phyloP scores from a whole-genome alignment of 2,329 filamentous ascomycete genomes.

The Colletotrichum tofieldiae region DNA sequence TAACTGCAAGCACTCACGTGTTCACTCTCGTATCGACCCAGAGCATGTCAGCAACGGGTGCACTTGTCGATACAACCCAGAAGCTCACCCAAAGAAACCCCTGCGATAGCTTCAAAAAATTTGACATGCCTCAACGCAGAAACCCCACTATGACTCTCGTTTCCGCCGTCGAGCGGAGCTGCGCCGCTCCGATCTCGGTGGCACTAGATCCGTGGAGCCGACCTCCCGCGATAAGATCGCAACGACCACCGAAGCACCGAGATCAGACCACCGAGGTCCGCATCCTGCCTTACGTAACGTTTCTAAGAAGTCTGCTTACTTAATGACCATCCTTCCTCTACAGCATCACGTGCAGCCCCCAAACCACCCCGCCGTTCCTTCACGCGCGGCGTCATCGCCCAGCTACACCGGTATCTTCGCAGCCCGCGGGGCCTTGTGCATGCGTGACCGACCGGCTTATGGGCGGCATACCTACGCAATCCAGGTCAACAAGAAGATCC shows the following conservation, averaged over 20 bases:
- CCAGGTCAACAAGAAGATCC: neutral
- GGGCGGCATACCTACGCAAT: neutral
- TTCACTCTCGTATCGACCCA: neutral
- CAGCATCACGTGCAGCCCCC: neutral
- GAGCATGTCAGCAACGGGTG: neutral
- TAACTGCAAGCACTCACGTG: neutral
- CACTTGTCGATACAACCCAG: neutral
- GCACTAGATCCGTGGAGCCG: conserved; percentile 23
- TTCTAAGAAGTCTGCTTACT: neutral
- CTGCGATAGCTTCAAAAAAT: conserved; percentile 18
- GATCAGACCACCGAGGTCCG: conserved; percentile 9
- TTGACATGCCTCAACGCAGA: neutral
- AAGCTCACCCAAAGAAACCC: neutral
- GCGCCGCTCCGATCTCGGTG: conserved; percentile 38
- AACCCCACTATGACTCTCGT: conserved; percentile 26
- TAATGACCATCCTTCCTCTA: neutral
- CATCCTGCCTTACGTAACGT: neutral
- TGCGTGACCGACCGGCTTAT: neutral
- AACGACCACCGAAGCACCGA: conserved; percentile 26
- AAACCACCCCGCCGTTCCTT: neutral
- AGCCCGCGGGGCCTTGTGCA: conserved; percentile 18
- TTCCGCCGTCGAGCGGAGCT: conserved; percentile 18
- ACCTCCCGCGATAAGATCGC: conserved; percentile 22
- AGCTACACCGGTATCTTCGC: neutral
- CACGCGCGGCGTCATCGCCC: neutral